phyloP scores from a whole-genome alignment of 768 basidiomycete genomes.

The Amanita inopinata region DNA sequence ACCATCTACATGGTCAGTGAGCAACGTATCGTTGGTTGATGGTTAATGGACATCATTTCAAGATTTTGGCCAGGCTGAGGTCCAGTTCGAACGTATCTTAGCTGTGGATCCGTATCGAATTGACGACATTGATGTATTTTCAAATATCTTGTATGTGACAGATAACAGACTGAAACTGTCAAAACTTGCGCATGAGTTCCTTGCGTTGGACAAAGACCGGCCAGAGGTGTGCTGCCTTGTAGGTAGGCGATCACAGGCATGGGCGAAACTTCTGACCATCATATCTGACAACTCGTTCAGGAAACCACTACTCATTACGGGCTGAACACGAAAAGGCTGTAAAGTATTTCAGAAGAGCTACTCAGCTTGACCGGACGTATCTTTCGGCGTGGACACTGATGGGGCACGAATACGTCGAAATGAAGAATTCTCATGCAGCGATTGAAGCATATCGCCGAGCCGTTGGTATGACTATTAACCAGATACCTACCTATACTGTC shows the following conservation, averaged over 20 bases:
- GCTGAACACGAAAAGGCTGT: constrained; percentile 94
- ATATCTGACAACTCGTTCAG: constrained; percentile 29
- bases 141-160: constrained; percentile 94
- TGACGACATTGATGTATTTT: constrained; percentile 93
- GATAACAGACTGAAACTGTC: constrained; percentile 84
- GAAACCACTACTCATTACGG: constrained; percentile 94
- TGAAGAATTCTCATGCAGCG: constrained; percentile 98
- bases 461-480: constrained; percentile 52
- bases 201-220: constrained; percentile 81
- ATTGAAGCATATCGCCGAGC: constrained; percentile 97
- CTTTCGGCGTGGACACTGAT: constrained; percentile 97
- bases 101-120: constrained; percentile 77
- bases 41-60: constrained; percentile 10
- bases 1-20: constrained; percentile 80
- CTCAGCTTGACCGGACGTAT: constrained; percentile 91
- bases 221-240: constrained; percentile 96
- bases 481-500: not conserved
- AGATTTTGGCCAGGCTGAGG: constrained; percentile 87
- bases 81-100: constrained; percentile 78
- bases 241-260: constrained; percentile 34
- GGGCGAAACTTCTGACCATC: not conserved
- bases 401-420: constrained; percentile 98
- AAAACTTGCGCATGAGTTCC: constrained; percentile 84
- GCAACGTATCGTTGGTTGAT: constrained; percentile 3
- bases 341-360: constrained; percentile 88